Base-by-base conservation (phyloP, 2,329 filamentous ascomycete species). In the Xylaria sp. region DNA sequence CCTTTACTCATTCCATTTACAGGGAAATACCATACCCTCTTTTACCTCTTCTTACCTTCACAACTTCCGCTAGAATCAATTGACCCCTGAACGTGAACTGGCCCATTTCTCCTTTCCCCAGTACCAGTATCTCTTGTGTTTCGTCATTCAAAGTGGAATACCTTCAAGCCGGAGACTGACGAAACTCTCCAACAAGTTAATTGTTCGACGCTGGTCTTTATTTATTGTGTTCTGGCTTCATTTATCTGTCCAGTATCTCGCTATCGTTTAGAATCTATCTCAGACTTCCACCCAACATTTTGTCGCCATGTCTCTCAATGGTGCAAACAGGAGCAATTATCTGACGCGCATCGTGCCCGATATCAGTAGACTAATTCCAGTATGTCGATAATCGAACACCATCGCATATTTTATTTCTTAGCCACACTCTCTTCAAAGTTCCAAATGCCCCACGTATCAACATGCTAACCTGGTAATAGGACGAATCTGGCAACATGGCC, bases 241-340 rank as follows among this genome's bases (percentile, higher is more conserved):
- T 50, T n/a, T 23, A 25, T 30, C 32, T 30, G 6, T 18, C 2
- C 8, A n/a, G 56, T 32, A 8, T n/a, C 39, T 56, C 34, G 41
- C 45, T 13, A 48, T 3, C 53, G 15, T 18, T 5, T 46, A n/a
- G n/a, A n/a, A n/a, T n/a, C 13, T 15, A 9, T 50, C 41, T 60
- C n/a, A 30, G 50, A n/a, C 45, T 28, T 58, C 36, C 39, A 34
- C 23, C 45, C 30, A 57, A n/a, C 30, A 36, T 1, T 32, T 34
- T 32, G 15, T 48, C 53, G 13, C 32, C 53, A 68, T 70, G 68
- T 61, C 65, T 61, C 23, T 64, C 18, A 36, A 60, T 32, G 57
- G 63, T n/a, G 43, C 57, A 63, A 71, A 66, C 60, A 62, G 32
- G 32, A 67, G 48, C 58, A 67, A 69, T 30, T 53, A 59, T 18